Percentiles rank a stretch among this genome's conserved stretches.
Evolutionary conservation across 2,329 filamentous ascomycete species (phyloP).

Genomic region (Cryphonectria japonica): DNA sequence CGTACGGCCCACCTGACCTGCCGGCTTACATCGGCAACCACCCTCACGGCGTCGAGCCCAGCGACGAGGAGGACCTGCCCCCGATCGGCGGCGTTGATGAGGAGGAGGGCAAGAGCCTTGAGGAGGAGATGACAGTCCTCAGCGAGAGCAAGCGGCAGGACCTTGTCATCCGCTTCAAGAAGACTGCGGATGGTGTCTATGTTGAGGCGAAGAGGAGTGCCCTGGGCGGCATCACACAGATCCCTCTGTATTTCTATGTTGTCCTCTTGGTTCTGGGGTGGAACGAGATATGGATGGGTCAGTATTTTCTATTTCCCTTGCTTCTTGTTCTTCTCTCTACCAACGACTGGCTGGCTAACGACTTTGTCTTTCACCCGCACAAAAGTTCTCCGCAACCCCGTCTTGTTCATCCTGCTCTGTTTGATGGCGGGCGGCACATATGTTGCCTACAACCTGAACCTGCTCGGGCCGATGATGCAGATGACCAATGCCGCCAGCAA

Average conservation of each 20-base stretch:
- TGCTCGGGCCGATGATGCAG: constrained; percentile 93
- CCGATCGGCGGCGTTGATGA: constrained; percentile 95
- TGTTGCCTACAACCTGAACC: constrained; percentile 88
- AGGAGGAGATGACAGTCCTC: constrained; percentile 96
- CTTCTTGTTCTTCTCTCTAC: constrained; percentile 18
- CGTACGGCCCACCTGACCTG: constrained; percentile 78
- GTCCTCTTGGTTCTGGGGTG: constrained; percentile 90
- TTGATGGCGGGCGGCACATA: constrained; percentile 78
- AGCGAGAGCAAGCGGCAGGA: constrained; percentile 89
- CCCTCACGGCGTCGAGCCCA: constrained; percentile 72
- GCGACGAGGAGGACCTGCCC: constrained; percentile 86
- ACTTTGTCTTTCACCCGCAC: neutral
- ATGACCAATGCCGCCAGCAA: constrained; percentile 88
- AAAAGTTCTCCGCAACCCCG: constrained; percentile 86
- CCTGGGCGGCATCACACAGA: constrained; percentile 91
- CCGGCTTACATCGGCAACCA: constrained; percentile 80
- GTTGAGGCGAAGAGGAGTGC: constrained; percentile 97
- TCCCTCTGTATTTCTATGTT: constrained; percentile 93
- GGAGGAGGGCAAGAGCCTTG: constrained; percentile 89
- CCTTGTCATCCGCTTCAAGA: constrained; percentile 93
- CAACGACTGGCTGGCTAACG: constrained; percentile 24
- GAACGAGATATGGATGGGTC: constrained; percentile 96
- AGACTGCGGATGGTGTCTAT: constrained; percentile 95
- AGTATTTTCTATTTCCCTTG: constrained; percentile 40
- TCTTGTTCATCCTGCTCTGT: constrained; percentile 89